Evolutionary conservation across 225 moss, liverwort and hornwort species (phyloP), one percentile per base, ranked within the genome.

Genomic region (Anthoceros angustus): DNA sequence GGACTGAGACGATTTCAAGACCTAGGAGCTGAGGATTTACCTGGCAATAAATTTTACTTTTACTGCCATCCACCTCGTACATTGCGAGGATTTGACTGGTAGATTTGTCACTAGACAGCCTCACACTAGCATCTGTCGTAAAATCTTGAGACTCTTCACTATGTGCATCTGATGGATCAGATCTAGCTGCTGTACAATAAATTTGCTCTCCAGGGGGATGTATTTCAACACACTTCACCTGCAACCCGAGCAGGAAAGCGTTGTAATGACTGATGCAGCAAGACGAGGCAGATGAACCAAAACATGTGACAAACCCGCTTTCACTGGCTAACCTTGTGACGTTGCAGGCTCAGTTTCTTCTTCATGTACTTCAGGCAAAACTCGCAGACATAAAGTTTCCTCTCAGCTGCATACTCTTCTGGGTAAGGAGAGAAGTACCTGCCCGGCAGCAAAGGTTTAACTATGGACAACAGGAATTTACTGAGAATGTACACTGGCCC

Each of bases 391-490:
- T 80, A 90, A 67, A 94, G 86, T 76, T 94, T 94, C 76, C 84
- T 87, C 69, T 83, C 87, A 64, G 82, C 80, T 71, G 81, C 70
- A 71, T 94, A 90, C 48, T 90, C 94, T 62, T 90, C 87, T 61
- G 94, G 90, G 69, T 87, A 94, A 14, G 94, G 94, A 42, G 94
- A 94, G 78, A 86, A 94, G 70, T 93, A 93, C 93, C 93, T 93
- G 74, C 61, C 5, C 66, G 41, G 74, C 73, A 65, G 63, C 43
- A 41, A 25, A 12, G 7, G 20, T 50, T 43, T 42, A 48, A 63
- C 66, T 39, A 16, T 62, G 24, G 68, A 62, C 50, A 70, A 16
- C 38, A 64, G 65, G 43, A 23, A 64, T 71, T 15, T 40, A 77
- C 32, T 43, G 40, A 25, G 60, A 49, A 41, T 42, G 12, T 46